A percentile compares a stretch with the other conserved stretches of the same genome.
Evolutionary conservation across 768 basidiomycete species (phyloP).

Genomic region (Lanmaoa pseudosensibilis): DNA sequence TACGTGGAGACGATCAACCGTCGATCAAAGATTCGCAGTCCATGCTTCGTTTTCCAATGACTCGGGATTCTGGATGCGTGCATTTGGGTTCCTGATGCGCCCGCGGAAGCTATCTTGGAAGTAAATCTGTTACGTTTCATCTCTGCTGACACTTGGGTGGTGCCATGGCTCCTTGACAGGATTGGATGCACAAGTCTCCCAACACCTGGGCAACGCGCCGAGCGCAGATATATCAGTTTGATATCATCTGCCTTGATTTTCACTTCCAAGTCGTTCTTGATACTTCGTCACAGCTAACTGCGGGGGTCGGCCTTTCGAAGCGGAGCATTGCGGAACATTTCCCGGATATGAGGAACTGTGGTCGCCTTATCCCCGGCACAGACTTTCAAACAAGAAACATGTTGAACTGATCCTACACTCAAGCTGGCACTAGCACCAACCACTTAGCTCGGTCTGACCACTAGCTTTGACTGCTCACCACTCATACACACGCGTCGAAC

Average conservation of each 20-base stretch:
- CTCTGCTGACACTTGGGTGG: not conserved
- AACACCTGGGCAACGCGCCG: not conserved
- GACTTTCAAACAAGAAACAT: not conserved
- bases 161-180: not conserved
- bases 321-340: slow-evolving; percentile 15
- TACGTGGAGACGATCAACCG: slow-evolving; percentile 1
- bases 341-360: slow-evolving; percentile 5
- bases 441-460: not conserved
- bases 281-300: not conserved
- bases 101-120: not conserved
- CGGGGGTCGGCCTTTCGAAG: slow-evolving; percentile 7
- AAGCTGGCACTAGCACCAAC: not conserved
- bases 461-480: not conserved
- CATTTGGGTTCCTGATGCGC: not conserved
- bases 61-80: not conserved
- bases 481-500: not conserved
- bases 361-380: not conserved
- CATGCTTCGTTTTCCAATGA: not conserved
- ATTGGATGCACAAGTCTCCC: not conserved
- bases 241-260: not conserved
- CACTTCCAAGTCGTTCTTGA: not conserved
- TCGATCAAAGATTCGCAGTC: slow-evolving; percentile 16
- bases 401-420: not conserved
- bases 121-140: not conserved
- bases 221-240: not conserved